Evolutionary conservation across 2,329 filamentous ascomycete species (phyloP), one percentile per base, ranked within the genome.

Genomic region (Diaporthe citrichinensis): DNA sequence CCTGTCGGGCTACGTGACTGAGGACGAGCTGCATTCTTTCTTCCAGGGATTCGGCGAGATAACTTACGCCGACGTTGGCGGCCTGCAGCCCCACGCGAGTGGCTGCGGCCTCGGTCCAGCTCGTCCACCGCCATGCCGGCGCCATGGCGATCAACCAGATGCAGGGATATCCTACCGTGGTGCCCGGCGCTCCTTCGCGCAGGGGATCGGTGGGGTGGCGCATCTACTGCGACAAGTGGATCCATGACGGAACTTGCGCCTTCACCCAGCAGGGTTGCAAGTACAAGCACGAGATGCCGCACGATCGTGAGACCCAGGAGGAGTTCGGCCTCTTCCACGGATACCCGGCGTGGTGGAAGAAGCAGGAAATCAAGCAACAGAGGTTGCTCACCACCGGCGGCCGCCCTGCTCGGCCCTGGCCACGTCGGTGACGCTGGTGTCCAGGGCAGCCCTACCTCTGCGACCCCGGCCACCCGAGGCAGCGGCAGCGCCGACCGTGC

Each of bases 1-100:
- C 72, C 92, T 99, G 8, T 98, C 96, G 51, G 97, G 97, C 79
- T 99, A 99, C 82, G 97, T 99, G 78, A 99, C 97, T 62, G 97
- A 99, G 51, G 51, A 55, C 5, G 51, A 55, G 51, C 51, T 28
- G n/a, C 51, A 25, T 15, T 55, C n/a, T 15, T 55, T 55, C 51
- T 55, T 28, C n/a, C 51, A 28, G n/a, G 51, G 51, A 25, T 55
- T 55, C n/a, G 51, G 51, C n/a, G 25, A 55, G n/a, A 55, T 55
- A 55, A 25, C 51, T 10, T 55, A 28, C 51, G n/a, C 25, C 25
- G 6, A 15, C 10, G n/a, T 4, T 7, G 14, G 5, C 25, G 49
- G 51, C 51, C 14, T 25, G 51, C 25, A 3, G 4, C 51, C 51
- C 51, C 51, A 28, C 51, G 12, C 25, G 51, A 25, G 25, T 55